Evolutionary conservation across 2,329 filamentous ascomycete genomes (phyloP), one percentile per base, ranked within the genome.

Genomic region (Aureobasidium sp.): DNA sequence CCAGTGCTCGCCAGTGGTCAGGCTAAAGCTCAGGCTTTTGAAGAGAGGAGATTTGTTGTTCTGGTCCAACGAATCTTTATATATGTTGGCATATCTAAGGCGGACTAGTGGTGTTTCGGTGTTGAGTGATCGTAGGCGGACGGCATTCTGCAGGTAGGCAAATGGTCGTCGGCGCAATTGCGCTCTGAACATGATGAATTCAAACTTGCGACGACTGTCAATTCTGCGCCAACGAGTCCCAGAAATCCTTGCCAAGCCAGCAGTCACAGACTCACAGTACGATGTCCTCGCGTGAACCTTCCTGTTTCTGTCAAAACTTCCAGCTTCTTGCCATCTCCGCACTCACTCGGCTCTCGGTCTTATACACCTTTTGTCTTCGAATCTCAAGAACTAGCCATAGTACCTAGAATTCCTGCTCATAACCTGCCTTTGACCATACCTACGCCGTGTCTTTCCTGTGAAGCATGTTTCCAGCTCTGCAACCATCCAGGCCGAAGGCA

Each of bases 11-110:
- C 55, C 36, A 8, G 29, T 49, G 6, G 87, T 83, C 0, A 97
- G 76, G 42, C 82, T 81, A 70, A 97, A 90, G 61, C 74, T 84
- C 66, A 97, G 72, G 59, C 85, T 78, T 4, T 82, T 79, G 71
- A 96, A 96, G 4, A 97, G 77, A 5, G 90, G 79, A 25, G 86
- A 86, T 70, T 93, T 93, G n/a, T 79, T 75, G 63, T 79, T 74
- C 13, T n/a, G 54, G 41, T 75, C 71, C 63, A 90, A 89, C 72
- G 92, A 87, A 54, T 86, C 82, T 44, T 86, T 84, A 76, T 93
- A 95, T 74, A 96, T 95, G 0, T 90, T 93, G 73, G 84, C 91
- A 76, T 91, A 86, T 69, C 81, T 71, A 70, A 96, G 91, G 68
- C 80, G 80, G 65, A 96, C 83, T 39, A 73, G 44, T 5, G 65